Evolutionary conservation across 352 stramenopile species (phyloP).

Genomic region (Pythium inflatum): DNA sequence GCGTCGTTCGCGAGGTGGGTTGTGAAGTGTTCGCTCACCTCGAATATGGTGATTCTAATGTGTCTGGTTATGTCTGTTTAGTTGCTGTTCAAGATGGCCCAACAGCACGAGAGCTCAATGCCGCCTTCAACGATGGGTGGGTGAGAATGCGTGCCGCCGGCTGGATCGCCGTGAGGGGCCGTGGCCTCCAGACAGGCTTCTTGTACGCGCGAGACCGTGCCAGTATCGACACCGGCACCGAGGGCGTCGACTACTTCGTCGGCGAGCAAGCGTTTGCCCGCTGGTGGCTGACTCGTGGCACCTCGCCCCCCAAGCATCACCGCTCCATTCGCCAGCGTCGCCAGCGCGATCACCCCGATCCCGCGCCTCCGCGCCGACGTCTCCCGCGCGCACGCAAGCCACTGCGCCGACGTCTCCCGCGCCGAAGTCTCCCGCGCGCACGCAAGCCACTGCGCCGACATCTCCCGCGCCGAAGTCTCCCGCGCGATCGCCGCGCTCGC

Average conservation of each 20-base stretch:
- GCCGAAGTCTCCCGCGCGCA: neutral
- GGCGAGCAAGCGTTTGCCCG: conserved; percentile 4
- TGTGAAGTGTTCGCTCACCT: neutral
- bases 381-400: no score
- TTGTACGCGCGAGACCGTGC: conserved; percentile 2
- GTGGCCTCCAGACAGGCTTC: neutral
- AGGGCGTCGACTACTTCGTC: conserved; percentile 11
- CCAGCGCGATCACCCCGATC: neutral
- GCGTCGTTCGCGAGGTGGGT: neutral
- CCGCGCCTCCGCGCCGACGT: no score
- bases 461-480: no score
- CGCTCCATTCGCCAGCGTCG: neutral
- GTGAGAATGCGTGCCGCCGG: neutral
- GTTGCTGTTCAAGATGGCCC: neutral
- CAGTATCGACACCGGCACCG: neutral
- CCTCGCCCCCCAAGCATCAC: no score
- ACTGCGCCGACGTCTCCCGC: no score
- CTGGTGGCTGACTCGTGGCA: conserved; percentile 12
- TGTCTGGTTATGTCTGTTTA: neutral
- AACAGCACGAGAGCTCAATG: neutral
- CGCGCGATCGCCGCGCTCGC: no score
- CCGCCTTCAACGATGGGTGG: conserved; percentile 9
- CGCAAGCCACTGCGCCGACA: neutral
- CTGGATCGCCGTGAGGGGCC: neutral
- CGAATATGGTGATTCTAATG: neutral